These are phyloP conservation scores for Talaromyces rugulosus DNA, from an alignment of 2,329 filamentous ascomycete genomes.

Conservation along the genomic window DNA sequence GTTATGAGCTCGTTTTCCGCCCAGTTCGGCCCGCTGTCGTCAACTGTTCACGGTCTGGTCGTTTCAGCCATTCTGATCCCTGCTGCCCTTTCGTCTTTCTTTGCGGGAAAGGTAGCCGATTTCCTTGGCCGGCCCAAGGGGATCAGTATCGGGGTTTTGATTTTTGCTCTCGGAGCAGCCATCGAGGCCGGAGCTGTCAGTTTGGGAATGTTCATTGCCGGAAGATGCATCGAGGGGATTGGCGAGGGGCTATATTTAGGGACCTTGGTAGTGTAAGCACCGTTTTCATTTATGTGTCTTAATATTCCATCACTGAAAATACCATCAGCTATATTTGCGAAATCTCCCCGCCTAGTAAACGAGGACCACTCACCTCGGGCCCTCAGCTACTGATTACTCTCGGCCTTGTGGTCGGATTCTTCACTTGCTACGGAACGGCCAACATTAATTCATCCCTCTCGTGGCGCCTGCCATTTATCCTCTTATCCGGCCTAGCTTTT, in stretches of 20 bases:
- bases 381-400: conserved; percentile 51
- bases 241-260: conserved; percentile 57
- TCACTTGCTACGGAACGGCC: conserved; percentile 56
- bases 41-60: conserved; percentile 53
- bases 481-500: conserved; percentile 43
- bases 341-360: conserved; percentile 50
- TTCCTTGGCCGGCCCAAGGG: conserved; percentile 48
- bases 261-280: conserved; percentile 47
- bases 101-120: conserved; percentile 53
- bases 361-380: conserved; percentile 50
- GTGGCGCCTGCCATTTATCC: conserved; percentile 55
- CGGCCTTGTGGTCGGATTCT: conserved; percentile 55
- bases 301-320: background rate
- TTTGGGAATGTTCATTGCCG: conserved; percentile 52
- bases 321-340: conserved; percentile 49
- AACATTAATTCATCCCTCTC: conserved; percentile 45
- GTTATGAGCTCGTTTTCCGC: conserved; percentile 51
- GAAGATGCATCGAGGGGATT: conserved; percentile 53
- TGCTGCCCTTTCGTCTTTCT: conserved; percentile 54
- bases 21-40: conserved; percentile 49
- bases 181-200: conserved; percentile 48
- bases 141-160: conserved; percentile 47
- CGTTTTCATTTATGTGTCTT: no score
- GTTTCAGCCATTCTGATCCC: conserved; percentile 59
- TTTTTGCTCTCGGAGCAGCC: conserved; percentile 52